Evolutionary conservation across 331 rosid genomes (phyloP).

Genomic region (Pyrus hybrid): DNA sequence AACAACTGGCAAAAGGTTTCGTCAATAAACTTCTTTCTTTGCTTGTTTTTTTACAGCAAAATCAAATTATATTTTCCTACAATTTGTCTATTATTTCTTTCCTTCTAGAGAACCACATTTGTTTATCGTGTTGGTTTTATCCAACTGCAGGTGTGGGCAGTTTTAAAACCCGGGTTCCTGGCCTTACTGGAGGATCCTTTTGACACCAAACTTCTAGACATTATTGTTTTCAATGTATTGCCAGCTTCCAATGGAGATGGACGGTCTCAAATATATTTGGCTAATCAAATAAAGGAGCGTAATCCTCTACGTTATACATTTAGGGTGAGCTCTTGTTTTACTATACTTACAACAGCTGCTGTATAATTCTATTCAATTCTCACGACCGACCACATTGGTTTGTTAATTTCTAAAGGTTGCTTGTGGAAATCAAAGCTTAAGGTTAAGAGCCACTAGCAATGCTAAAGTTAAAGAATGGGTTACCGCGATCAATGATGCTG

Average conservation of each 20-base stretch:
- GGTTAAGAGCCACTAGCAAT: slow-evolving; percentile 32
- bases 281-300: slow-evolving; percentile 28
- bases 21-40: background rate
- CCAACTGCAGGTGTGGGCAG: slow-evolving; percentile 44
- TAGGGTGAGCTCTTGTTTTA: slow-evolving; percentile 13
- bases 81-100: background rate
- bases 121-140: background rate
- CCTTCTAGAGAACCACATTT: background rate
- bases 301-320: slow-evolving; percentile 35
- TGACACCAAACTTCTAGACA: slow-evolving; percentile 30
- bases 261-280: slow-evolving; percentile 17
- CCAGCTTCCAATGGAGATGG: slow-evolving; percentile 18
- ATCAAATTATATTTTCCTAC: background rate
- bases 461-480: slow-evolving; percentile 34
- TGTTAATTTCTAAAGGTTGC: slow-evolving; percentile 24
- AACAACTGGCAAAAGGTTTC: slow-evolving; percentile 39
- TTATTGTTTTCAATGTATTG: slow-evolving; percentile 27
- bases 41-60: background rate
- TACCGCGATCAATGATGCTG: slow-evolving; percentile 31
- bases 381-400: background rate
- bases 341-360: background rate
- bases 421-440: slow-evolving; percentile 23
- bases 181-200: slow-evolving; percentile 40
- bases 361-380: background rate
- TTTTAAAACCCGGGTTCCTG: slow-evolving; percentile 45